Base-by-base conservation (phyloP, 2,329 filamentous ascomycete species). In the Akanthomyces lecanii region DNA sequence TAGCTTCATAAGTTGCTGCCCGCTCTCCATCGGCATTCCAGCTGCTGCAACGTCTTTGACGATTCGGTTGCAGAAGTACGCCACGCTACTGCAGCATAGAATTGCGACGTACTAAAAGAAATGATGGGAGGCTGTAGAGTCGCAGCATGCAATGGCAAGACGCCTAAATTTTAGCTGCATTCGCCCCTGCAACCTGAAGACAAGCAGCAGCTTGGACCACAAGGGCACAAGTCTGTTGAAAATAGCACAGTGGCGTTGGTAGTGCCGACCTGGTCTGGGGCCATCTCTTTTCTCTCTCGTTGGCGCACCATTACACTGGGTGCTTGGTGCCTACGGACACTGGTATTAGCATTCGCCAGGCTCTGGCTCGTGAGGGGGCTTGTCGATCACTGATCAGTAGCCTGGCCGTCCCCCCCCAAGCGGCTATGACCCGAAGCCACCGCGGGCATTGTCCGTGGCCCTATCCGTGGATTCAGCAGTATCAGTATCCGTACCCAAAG, bases 381-480 rank as follows among this genome's bases (percentile, higher is more conserved):
- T 53, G 58, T 42, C 58, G 48, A 61, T 61, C 58, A 52, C 8
- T 33, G 33, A 36, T 36, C 33, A 40, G 53, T 21, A 30, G n/a
- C 21, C 47, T 51, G 47, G 21, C 47, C n/a, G 48, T 21, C 48
- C 48, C 23, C 48, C 23, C 18, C 50, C 25, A 33, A 47, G 40
- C 50, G 58, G 58, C 48, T 61, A 38, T 18, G 58, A 45, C 50
- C 58, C 58, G 58, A 61, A 61, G 58, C 58, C 58, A 61, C 48
- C 11, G 23, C 42, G 33, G 50, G 12, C 58, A 45, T 33, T 54
- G 40, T 61, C 25, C 40, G 48, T 16, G 6, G 45, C 40, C 54
- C 18, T 21, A 21, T 21, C 44, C 18, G 21, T 23, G 33, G 33
- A 23, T 47, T n/a, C 44, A 36, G 33, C 33, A 36, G 28, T 30